These are phyloP conservation scores for Venturia nashicola DNA, from an alignment of 2,329 filamentous ascomycete species.

Conservation along the genomic window DNA sequence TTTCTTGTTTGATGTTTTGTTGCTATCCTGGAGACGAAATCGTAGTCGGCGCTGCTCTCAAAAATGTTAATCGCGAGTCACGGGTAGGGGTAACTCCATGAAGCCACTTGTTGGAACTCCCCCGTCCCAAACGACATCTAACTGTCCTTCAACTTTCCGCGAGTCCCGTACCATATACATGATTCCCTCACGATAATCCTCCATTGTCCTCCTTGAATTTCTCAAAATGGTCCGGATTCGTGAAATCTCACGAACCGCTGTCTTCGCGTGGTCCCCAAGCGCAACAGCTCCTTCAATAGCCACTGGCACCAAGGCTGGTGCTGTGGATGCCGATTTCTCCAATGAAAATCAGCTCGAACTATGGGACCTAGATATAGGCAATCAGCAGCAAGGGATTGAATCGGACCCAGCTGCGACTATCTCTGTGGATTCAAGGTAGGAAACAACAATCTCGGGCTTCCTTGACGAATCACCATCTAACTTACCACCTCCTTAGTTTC, in stretches of 20 bases:
- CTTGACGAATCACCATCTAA: constrained; percentile 10
- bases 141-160: neutral
- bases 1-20: constrained; percentile 27
- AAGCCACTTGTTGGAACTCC: neutral
- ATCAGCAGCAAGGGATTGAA: constrained; percentile 54
- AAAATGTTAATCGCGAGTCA: neutral
- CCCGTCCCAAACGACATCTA: neutral
- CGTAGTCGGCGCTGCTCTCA: constrained; percentile 4
- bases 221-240: constrained; percentile 79
- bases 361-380: constrained; percentile 84
- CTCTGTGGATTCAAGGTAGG: constrained; percentile 77
- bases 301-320: constrained; percentile 88
- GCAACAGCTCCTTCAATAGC: constrained; percentile 69
- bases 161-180: neutral
- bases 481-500: constrained; percentile 50
- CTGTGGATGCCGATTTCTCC: constrained; percentile 94
- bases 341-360: constrained; percentile 93
- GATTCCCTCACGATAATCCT: neutral
- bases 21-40: constrained; percentile 13
- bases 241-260: constrained; percentile 92
- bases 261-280: constrained; percentile 91
- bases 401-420: constrained; percentile 76
- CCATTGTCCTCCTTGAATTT: neutral
- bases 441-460: neutral
- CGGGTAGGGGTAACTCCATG: neutral